Conservation (phyloP, 2,329 filamentous ascomycete genomes). For the Colletotrichum gloeosporioides region DNA sequence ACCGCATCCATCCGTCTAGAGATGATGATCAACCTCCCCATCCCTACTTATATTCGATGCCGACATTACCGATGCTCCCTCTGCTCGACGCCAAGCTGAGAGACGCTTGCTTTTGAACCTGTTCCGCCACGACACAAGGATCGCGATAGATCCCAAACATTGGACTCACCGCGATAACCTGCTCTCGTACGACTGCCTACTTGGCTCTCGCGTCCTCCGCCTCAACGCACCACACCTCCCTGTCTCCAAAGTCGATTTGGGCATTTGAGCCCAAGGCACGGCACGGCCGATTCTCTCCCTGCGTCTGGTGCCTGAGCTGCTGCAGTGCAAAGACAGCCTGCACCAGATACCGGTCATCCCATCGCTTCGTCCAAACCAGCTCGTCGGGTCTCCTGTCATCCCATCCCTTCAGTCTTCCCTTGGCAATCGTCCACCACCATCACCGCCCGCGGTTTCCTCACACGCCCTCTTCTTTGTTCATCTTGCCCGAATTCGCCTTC, state of each 20-base stretch:
- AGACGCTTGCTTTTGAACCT: background rate
- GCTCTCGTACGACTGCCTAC: background rate
- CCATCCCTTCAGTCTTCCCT: background rate
- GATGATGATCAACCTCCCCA: background rate
- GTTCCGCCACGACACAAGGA: slow-evolving; percentile 3
- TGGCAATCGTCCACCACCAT: background rate
- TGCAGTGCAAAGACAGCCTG: background rate
- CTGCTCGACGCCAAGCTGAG: background rate
- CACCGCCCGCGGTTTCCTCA: background rate
- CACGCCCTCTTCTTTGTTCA: background rate
- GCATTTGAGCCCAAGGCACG: background rate
- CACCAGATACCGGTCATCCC: background rate
- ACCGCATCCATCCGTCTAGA: background rate
- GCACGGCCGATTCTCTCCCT: background rate
- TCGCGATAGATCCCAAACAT: slow-evolving; percentile 14
- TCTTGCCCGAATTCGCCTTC: background rate
- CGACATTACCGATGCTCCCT: background rate
- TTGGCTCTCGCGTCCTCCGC: background rate
- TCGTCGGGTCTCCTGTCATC: background rate
- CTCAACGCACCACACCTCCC: background rate
- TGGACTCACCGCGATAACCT: slow-evolving; percentile 5
- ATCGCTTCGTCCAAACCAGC: background rate
- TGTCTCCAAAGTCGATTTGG: background rate
- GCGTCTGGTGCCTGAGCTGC: background rate
- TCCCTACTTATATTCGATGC: background rate